Percentiles rank a stretch among this genome's conserved stretches.
These are phyloP conservation scores for Taphrina populina DNA, from an alignment of 1,139 yeast species.

Conservation along the genomic window DNA sequence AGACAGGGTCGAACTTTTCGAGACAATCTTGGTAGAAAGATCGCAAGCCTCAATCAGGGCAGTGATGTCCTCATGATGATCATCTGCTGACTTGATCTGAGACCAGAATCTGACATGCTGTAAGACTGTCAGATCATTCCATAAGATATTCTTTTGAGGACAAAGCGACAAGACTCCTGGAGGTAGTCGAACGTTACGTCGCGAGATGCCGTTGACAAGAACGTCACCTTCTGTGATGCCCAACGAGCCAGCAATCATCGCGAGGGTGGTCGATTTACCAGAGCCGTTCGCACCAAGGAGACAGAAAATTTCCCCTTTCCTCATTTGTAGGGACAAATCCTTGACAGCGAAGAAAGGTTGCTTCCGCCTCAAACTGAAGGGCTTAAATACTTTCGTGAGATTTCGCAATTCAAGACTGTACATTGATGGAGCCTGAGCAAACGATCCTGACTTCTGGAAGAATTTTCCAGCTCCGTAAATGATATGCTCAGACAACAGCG, in stretches of 20 bases:
- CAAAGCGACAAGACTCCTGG: conserved; percentile 44
- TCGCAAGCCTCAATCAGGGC: conserved; percentile 44
- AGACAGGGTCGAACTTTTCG: conserved; percentile 51
- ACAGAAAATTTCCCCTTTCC: conserved; percentile 45
- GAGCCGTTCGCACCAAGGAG: conserved; percentile 48
- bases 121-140: conserved; percentile 46
- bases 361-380: conserved; percentile 17
- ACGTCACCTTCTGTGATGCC: conserved; percentile 42
- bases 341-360: conserved; percentile 44
- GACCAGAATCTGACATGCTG: conserved; percentile 46
- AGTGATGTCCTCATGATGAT: conserved; percentile 32
- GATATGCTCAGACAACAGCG: conserved; percentile 7
- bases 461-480: conserved; percentile 7
- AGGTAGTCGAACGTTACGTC: conserved; percentile 41
- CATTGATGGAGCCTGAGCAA: neutral
- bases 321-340: conserved; percentile 41
- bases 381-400: conserved; percentile 18
- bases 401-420: conserved; percentile 10
- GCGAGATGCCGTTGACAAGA: conserved; percentile 35
- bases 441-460: neutral
- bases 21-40: conserved; percentile 40
- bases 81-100: conserved; percentile 41
- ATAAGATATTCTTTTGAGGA: conserved; percentile 47
- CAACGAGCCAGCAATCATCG: conserved; percentile 47
- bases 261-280: conserved; percentile 48